Evolutionary conservation across 2,329 filamentous ascomycete genomes (phyloP), one percentile per base, ranked within the genome.

Genomic region (Fusarium sambucinum): DNA sequence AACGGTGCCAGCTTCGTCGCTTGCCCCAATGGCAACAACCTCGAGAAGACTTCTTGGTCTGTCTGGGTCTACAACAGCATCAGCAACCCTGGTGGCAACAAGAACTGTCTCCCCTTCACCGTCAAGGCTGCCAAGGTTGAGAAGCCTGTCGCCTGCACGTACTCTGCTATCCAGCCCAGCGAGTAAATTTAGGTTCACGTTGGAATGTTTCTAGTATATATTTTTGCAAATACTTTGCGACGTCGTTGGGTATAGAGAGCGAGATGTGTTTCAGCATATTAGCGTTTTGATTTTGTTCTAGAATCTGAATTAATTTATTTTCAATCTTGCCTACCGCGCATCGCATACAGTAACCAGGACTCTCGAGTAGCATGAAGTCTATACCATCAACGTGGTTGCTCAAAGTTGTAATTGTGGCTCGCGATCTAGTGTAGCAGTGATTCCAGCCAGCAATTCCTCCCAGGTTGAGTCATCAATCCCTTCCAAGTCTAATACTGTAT

Each of bases 1-100:
- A 74, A 77, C 32, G 81, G 81, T 42, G 59, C 65, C 4, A 75
- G 77, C 59, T 80, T 89, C 70, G 72, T 86, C 55, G 86, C 86
- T 19, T 90, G 87, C 81, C 85, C 86, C 38, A 77, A 76, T 70
- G 76, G 35, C 19, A 25, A 52, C 19, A 14, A 60, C 19, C 55
- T 44, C 2, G 37, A 60, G 56, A 78, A 57, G 52, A 33, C 55
- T 12, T 76, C 82, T 21, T 87, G 80, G 80, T 75, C 66, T 56
- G 52, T 83, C 68, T 81, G 80, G 80, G 69, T 80, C 7, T 45
- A 61, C 13, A 62, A 72, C 10, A 79, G 77, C 6, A 44, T 75
- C 30, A 12, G 42, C 23, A 71, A 77, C 54, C 82, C 83, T 37
- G 81, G 68, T 3, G 76, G 77, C 21, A 77, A 77, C 72, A 46